phyloP scores from a whole-genome alignment of 2,329 filamentous ascomycete genomes.

The Cyclaneusma minus region DNA sequence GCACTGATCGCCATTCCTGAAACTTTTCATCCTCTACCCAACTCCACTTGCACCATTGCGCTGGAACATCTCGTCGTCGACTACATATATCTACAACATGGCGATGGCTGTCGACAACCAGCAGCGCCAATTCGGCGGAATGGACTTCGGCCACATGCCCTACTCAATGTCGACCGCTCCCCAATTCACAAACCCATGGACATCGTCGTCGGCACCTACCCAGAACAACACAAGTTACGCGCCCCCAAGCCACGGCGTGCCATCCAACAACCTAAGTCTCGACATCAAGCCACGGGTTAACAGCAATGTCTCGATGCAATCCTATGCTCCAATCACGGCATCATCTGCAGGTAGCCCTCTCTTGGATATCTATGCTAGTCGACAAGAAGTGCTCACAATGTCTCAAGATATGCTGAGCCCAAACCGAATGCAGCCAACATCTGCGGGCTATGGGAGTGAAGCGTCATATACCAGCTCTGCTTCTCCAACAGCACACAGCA shows the following conservation, averaged over 20 bases:
- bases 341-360: slow-evolving; percentile 60
- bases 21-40: too few species aligned
- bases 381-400: slow-evolving; percentile 52
- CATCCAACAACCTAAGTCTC: slow-evolving; percentile 40
- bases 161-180: slow-evolving; percentile 43
- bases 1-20: too few species aligned
- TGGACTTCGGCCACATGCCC: slow-evolving; percentile 71
- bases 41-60: too few species aligned
- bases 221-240: slow-evolving; percentile 43
- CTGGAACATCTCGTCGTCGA: too few species aligned
- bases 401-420: slow-evolving; percentile 60
- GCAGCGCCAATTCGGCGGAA: slow-evolving; percentile 60
- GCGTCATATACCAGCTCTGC: slow-evolving; percentile 50
- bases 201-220: slow-evolving; percentile 36
- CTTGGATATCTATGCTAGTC: slow-evolving; percentile 40
- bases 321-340: slow-evolving; percentile 56
- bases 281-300: slow-evolving; percentile 42
- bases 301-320: slow-evolving; percentile 44
- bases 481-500: slow-evolving; percentile 28
- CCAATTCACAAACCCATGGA: slow-evolving; percentile 88
- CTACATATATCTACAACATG: too few species aligned
- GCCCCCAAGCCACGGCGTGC: slow-evolving; percentile 38
- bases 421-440: slow-evolving; percentile 44
- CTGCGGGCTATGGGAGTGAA: slow-evolving; percentile 52
- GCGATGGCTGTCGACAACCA: slow-evolving; percentile 90